A percentile compares a stretch with the other conserved stretches of the same genome.
phyloP scores from a whole-genome alignment of 208 protist species.

The Leishmania major region DNA sequence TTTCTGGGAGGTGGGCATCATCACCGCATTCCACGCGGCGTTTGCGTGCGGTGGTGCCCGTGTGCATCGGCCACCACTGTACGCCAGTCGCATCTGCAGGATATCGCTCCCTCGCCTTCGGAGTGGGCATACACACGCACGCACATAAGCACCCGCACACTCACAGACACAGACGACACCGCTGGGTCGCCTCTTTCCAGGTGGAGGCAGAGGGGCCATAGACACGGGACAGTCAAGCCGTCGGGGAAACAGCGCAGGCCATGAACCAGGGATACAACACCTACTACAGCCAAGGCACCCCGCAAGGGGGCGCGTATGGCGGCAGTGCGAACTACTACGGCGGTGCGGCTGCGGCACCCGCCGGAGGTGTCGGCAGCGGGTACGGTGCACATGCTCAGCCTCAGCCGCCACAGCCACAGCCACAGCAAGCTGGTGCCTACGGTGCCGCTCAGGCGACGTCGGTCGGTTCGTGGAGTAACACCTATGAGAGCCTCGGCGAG shows the following conservation, averaged over 20 bases:
- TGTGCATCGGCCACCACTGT: background rate
- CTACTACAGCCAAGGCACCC: constrained; percentile 14
- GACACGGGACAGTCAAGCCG: background rate
- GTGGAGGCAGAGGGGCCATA: background rate
- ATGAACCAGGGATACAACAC: constrained; percentile 16
- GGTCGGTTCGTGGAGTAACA: background rate
- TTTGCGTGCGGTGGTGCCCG: background rate
- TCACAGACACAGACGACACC: background rate
- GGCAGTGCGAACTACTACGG: constrained; percentile 2
- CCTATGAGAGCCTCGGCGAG: background rate
- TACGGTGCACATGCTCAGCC: constrained; percentile 8
- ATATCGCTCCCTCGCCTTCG: background rate
- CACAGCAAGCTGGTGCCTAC: background rate
- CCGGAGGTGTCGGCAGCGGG: background rate
- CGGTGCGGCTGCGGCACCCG: background rate
- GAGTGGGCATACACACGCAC: background rate
- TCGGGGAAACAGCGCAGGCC: background rate
- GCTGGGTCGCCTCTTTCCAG: background rate
- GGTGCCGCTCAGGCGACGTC: background rate
- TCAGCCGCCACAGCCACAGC: background rate
- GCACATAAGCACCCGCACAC: constrained; percentile 16
- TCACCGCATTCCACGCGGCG: background rate
- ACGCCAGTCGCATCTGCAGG: background rate
- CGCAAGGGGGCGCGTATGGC: constrained; percentile 8
- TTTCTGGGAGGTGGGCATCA: background rate